Evolutionary conservation across 139 green algal species (phyloP).

Genomic region (Chlamydomonas sp.): DNA sequence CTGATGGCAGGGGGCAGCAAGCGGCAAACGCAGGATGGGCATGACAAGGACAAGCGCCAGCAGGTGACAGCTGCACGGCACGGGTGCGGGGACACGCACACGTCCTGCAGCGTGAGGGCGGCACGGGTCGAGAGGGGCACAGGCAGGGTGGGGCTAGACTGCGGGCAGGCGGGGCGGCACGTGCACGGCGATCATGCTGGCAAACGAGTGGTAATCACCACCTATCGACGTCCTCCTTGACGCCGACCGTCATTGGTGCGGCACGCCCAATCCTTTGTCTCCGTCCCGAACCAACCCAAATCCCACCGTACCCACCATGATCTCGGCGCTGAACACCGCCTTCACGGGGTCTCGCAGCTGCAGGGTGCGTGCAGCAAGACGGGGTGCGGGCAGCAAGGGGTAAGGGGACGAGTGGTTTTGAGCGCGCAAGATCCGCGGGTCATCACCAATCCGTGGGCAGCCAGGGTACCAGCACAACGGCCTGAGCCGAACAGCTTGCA

Average conservation of each 20-base stretch:
- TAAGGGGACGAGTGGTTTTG: no score
- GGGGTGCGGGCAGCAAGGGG: no score
- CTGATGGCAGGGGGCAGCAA: constrained; percentile 4
- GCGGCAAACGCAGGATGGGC: not conserved
- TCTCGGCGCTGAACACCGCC: constrained; percentile 76
- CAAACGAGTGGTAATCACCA: not conserved
- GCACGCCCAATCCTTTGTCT: not conserved
- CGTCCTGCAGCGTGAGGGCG: no score
- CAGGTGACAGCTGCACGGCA: not conserved
- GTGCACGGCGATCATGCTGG: no score
- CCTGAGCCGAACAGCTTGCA: not conserved
- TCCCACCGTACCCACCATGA: constrained; percentile 59
- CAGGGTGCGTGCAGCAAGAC: no score
- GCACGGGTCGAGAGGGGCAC: no score
- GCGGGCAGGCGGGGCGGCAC: no score
- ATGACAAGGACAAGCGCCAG: not conserved
- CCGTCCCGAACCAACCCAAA: not conserved
- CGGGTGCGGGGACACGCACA: no score
- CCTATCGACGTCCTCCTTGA: not conserved
- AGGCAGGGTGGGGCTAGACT: no score
- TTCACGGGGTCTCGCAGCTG: constrained; percentile 69
- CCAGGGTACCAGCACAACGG: no score
- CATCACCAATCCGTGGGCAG: no score
- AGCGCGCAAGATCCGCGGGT: no score
- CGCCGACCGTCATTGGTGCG: not conserved